Evolutionary conservation across 495 filamentous ascomycete genomes (phyloP).

Genomic region (Barbatosphaeria neglecta): DNA sequence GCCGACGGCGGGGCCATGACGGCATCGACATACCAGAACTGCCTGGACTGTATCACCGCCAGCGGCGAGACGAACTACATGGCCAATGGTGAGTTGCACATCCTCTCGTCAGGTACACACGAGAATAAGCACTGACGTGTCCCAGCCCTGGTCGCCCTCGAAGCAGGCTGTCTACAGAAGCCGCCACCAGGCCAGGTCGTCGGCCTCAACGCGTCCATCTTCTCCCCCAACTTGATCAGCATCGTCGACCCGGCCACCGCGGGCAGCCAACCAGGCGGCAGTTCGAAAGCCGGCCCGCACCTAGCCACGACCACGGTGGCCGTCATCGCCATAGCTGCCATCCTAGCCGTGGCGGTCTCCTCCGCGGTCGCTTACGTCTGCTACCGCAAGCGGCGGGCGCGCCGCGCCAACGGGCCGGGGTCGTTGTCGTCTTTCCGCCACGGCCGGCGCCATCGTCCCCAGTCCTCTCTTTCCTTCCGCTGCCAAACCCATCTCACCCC

Average conservation of each 20-base stretch:
- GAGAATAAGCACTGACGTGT: conserved; percentile 5
- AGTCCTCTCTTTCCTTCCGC: conserved; percentile 35
- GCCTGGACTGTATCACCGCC: conserved; percentile 26
- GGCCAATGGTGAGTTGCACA: conserved; percentile 23
- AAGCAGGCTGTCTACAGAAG: conserved; percentile 37
- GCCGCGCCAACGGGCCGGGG: conserved; percentile 14
- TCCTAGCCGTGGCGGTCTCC: conserved; percentile 18
- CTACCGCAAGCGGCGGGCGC: conserved; percentile 26
- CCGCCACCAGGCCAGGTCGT: conserved; percentile 27
- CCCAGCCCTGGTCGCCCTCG: conserved; percentile 30
- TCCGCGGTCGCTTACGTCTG: conserved; percentile 25
- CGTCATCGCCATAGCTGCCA: conserved; percentile 25
- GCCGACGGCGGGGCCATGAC: conserved; percentile 17
- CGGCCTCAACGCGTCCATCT: conserved; percentile 35
- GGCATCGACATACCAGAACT: conserved; percentile 14
- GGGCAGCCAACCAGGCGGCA: background rate
- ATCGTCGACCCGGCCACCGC: conserved; percentile 25
- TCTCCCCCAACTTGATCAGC: conserved; percentile 25
- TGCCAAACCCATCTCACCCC: conserved; percentile 35
- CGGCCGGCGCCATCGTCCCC: conserved; percentile 14
- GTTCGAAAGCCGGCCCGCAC: conserved; percentile 1
- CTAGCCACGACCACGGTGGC: conserved; percentile 21
- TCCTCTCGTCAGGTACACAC: no score
- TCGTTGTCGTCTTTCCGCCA: no score
- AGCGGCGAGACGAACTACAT: conserved; percentile 23